Conservation (phyloP, 768 basidiomycete genomes). For the Xerocomellus chrysenteron region DNA sequence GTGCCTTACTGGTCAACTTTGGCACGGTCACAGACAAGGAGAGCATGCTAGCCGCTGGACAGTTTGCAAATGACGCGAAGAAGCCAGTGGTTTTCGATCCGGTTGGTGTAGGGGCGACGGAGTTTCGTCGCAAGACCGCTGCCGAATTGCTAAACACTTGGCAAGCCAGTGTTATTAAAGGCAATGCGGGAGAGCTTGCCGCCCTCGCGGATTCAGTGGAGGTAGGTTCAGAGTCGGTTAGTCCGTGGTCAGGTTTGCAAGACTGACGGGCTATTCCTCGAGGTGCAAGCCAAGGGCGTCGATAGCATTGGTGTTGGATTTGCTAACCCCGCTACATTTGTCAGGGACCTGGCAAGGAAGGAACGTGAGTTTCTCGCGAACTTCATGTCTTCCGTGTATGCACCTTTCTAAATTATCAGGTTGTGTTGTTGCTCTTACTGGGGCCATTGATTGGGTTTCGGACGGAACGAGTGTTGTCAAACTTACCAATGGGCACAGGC, state of each 20-base stretch:
- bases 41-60: slow-evolving; percentile 77
- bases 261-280: neutral
- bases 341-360: slow-evolving; percentile 64
- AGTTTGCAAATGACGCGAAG: slow-evolving; percentile 60
- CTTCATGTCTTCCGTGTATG: neutral
- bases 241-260: neutral
- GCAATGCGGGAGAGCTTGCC: slow-evolving; percentile 88
- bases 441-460: slow-evolving; percentile 77
- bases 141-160: slow-evolving; percentile 70
- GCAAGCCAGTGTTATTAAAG: slow-evolving; percentile 92
- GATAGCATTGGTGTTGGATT: slow-evolving; percentile 82
- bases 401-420: slow-evolving; percentile 41
- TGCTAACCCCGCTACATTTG: slow-evolving; percentile 68
- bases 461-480: slow-evolving; percentile 73
- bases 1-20: slow-evolving; percentile 81
- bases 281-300: slow-evolving; percentile 80
- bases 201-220: slow-evolving; percentile 74
- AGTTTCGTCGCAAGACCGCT: slow-evolving; percentile 55
- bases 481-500: slow-evolving; percentile 68
- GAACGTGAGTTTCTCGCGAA: slow-evolving; percentile 55
- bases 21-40: slow-evolving; percentile 73
- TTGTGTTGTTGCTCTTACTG: slow-evolving; percentile 80
- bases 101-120: slow-evolving; percentile 85
- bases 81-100: slow-evolving; percentile 90
- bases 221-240: slow-evolving; percentile 37